Conservation (phyloP, 139 green algal species). For the Edaphochlamys debaryana region DNA sequence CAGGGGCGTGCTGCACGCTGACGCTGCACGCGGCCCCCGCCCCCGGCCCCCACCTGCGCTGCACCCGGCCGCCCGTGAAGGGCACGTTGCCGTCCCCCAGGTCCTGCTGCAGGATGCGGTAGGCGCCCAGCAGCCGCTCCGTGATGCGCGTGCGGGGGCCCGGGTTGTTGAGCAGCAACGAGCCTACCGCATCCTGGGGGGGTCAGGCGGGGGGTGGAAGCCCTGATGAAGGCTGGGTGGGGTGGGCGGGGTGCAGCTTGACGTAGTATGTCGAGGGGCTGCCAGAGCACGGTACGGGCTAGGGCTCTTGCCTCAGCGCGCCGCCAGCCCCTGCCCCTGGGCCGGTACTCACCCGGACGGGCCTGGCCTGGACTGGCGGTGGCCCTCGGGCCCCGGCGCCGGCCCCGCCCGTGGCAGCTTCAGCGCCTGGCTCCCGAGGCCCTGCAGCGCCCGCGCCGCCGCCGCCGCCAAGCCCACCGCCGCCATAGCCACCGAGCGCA, state of each 20-base stretch:
- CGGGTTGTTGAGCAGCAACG: slow-evolving; percentile 2
- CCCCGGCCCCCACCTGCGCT: slow-evolving; percentile 1
- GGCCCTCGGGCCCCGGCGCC: no score
- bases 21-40: background rate
- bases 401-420: background rate
- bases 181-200: slow-evolving; percentile 1
- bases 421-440: background rate
- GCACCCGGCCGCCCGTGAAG: slow-evolving; percentile 24
- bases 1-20: background rate
- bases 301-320: no score
- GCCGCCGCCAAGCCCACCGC: background rate
- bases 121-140: slow-evolving; percentile 27
- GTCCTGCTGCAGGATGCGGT: slow-evolving; percentile 21
- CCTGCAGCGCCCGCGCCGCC: background rate
- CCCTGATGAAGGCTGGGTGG: background rate
- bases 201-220: background rate
- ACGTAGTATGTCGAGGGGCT: no score
- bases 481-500: no score
- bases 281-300: no score
- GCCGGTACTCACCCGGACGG: no score
- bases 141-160: background rate
- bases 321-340: no score
- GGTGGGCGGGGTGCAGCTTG: no score
- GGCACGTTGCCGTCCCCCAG: slow-evolving; percentile 18
- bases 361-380: no score